A percentile compares a stretch with the other conserved stretches of the same genome.
Conservation (phyloP, 176 grass and related monocot species). For the Oryza glumipatula region DNA sequence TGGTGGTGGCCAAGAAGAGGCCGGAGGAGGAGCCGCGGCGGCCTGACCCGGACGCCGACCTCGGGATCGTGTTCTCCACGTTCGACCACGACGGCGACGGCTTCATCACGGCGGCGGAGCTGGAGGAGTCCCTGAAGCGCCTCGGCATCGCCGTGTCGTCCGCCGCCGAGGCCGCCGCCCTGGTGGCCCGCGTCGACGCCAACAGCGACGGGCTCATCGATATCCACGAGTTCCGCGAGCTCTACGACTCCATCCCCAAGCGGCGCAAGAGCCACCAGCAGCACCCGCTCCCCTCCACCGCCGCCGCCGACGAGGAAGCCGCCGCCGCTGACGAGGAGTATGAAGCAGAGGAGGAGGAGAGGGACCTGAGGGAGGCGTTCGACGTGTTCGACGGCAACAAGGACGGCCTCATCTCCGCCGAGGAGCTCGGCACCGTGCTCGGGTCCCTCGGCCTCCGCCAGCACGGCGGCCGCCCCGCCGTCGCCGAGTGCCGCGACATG, state of each 20-base stretch:
- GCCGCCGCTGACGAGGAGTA: neutral
- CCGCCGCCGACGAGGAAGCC: neutral
- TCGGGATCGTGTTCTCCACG: slow-evolving; percentile 71
- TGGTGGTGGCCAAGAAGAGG: neutral
- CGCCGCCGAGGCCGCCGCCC: slow-evolving; percentile 44
- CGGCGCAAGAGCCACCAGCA: slow-evolving; percentile 18
- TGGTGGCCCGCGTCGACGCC: slow-evolving; percentile 69
- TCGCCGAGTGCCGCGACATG: slow-evolving; percentile 87
- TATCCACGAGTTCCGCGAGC: slow-evolving; percentile 77
- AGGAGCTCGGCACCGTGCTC: slow-evolving; percentile 82
- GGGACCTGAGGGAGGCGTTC: slow-evolving; percentile 83
- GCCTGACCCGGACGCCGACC: slow-evolving; percentile 34
- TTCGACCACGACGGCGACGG: slow-evolving; percentile 94
- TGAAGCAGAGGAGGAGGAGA: slow-evolving; percentile 57
- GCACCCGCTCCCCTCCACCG: neutral
- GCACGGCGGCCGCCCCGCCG: slow-evolving; percentile 44
- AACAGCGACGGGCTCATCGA: slow-evolving; percentile 92
- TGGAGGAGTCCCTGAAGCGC: slow-evolving; percentile 73
- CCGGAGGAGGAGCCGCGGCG: neutral
- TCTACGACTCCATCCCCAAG: slow-evolving; percentile 71
- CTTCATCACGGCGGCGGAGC: slow-evolving; percentile 77
- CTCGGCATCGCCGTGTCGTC: slow-evolving; percentile 64
- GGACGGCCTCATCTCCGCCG: slow-evolving; percentile 85
- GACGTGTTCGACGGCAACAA: slow-evolving; percentile 90
- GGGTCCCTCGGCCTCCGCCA: slow-evolving; percentile 69